These are phyloP conservation scores for Haematococcus lacustris DNA, from an alignment of 139 green algal genomes.

Conservation along the genomic window DNA sequence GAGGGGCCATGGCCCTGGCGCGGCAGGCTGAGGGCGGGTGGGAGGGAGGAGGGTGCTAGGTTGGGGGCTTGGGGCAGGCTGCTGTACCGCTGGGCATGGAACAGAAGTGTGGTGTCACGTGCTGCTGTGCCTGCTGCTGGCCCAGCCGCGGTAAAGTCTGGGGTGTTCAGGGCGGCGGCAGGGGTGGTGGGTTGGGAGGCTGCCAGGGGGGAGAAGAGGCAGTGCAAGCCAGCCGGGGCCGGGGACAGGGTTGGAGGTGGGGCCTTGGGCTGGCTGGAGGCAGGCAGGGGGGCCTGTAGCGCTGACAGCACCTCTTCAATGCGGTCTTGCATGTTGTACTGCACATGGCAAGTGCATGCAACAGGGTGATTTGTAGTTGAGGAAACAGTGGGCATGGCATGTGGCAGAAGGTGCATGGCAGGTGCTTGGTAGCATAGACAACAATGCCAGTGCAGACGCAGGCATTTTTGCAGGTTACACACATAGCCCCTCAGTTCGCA, in stretches of 20 bases:
- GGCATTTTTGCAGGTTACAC: not conserved
- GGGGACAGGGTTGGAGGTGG: not conserved
- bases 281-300: constrained; percentile 22
- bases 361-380: not conserved
- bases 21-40: not conserved
- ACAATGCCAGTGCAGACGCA: not conserved
- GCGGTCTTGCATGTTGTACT: constrained; percentile 17
- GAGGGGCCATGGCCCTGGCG: constrained; percentile 7
- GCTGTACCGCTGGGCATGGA: too few species aligned
- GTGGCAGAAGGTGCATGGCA: not conserved
- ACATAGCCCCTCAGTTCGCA: not conserved
- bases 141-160: too few species aligned
- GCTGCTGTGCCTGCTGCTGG: too few species aligned
- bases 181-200: too few species aligned
- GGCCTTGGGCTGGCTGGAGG: not conserved
- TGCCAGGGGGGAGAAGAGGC: too few species aligned
- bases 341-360: not conserved
- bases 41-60: not conserved
- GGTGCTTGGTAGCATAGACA: not conserved
- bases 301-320: constrained; percentile 30
- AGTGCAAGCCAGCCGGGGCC: too few species aligned
- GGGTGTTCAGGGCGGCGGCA: too few species aligned
- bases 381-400: not conserved
- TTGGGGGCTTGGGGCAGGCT: too few species aligned
- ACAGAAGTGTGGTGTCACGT: too few species aligned